Conservation (phyloP, 2,329 filamentous ascomycete genomes). For the Curvularia hawaiiensis region DNA sequence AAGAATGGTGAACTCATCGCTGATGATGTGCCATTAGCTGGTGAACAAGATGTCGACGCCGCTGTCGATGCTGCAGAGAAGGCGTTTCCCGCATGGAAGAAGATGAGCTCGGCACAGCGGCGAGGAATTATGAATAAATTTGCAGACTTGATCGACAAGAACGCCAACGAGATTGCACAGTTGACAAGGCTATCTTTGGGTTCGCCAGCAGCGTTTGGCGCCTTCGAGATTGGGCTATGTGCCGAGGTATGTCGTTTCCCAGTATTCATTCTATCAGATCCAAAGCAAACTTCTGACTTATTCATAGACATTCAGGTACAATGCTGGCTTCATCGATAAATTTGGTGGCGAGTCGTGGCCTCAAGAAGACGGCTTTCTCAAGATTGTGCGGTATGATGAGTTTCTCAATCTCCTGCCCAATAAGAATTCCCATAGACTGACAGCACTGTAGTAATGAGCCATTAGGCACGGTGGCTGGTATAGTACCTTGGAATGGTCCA, state of each 20-base stretch:
- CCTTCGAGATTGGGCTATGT: slow-evolving; percentile 50
- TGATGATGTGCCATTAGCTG: slow-evolving; percentile 54
- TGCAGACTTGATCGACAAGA: slow-evolving; percentile 38
- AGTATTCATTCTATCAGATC: slow-evolving; percentile 1
- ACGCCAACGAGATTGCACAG: slow-evolving; percentile 31
- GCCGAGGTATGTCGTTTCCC: slow-evolving; percentile 32
- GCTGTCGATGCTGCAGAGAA: slow-evolving; percentile 57
- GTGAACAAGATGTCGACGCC: slow-evolving; percentile 52
- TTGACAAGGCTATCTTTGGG: slow-evolving; percentile 55
- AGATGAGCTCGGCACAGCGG: slow-evolving; percentile 30
- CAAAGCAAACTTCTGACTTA: slow-evolving; percentile 12
- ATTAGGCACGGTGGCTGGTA: slow-evolving; percentile 49
- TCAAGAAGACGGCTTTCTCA: slow-evolving; percentile 54
- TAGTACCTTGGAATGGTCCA: slow-evolving; percentile 52
- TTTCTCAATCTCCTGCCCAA: background rate
- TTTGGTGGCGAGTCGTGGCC: slow-evolving; percentile 46
- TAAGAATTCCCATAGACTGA: background rate
- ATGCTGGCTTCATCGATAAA: slow-evolving; percentile 44
- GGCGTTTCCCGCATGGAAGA: slow-evolving; percentile 54
- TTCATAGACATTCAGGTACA: slow-evolving; percentile 40
- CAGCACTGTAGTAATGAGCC: slow-evolving; percentile 42
- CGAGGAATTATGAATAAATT: slow-evolving; percentile 42
- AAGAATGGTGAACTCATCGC: slow-evolving; percentile 56
- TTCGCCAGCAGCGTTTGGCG: slow-evolving; percentile 52
- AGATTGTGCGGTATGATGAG: slow-evolving; percentile 37